These are phyloP conservation scores for Limonium bicolor DNA, from an alignment of 148 eudicot species.

Conservation along the genomic window DNA sequence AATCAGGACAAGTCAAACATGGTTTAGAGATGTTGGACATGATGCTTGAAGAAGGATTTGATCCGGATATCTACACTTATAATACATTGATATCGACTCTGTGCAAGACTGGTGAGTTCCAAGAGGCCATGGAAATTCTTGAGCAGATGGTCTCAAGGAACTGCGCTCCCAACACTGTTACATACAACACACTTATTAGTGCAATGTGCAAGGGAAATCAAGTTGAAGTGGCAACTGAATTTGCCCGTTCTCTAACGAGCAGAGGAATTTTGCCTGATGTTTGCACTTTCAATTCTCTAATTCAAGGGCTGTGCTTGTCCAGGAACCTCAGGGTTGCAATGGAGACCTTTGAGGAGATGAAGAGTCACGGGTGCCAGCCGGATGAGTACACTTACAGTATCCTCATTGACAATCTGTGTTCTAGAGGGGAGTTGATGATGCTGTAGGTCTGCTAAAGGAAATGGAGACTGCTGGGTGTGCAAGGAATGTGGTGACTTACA, in stretches of 20 bases:
- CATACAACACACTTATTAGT: conserved; percentile 69
- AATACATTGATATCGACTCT: conserved; percentile 69
- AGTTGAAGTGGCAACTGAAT: conserved; percentile 71
- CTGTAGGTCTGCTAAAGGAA: conserved; percentile 55
- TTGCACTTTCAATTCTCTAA: conserved; percentile 79
- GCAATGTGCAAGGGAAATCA: conserved; percentile 79
- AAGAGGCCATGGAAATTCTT: conserved; percentile 77
- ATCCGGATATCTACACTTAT: conserved; percentile 69
- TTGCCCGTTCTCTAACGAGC: conserved; percentile 44
- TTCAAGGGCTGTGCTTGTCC: conserved; percentile 78
- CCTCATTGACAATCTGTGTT: conserved; percentile 66
- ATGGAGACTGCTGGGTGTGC: conserved; percentile 88
- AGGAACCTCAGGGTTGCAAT: conserved; percentile 41
- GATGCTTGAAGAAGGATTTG: conserved; percentile 84
- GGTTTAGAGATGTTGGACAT: conserved; percentile 69
- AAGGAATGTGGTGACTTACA: conserved; percentile 65
- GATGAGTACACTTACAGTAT: conserved; percentile 89
- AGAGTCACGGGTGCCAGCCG: conserved; percentile 68
- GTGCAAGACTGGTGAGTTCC: conserved; percentile 59
- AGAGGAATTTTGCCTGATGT: conserved; percentile 80
- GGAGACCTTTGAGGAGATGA: conserved; percentile 68
- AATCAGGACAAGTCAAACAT: conserved; percentile 54
- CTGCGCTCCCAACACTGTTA: conserved; percentile 64
- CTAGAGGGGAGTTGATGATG: conserved; percentile 54
- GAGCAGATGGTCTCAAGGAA: conserved; percentile 72